A percentile compares a stretch with the other conserved stretches of the same genome.
phyloP scores from a whole-genome alignment of 495 filamentous ascomycete species.

The Daldinia caldariorum region DNA sequence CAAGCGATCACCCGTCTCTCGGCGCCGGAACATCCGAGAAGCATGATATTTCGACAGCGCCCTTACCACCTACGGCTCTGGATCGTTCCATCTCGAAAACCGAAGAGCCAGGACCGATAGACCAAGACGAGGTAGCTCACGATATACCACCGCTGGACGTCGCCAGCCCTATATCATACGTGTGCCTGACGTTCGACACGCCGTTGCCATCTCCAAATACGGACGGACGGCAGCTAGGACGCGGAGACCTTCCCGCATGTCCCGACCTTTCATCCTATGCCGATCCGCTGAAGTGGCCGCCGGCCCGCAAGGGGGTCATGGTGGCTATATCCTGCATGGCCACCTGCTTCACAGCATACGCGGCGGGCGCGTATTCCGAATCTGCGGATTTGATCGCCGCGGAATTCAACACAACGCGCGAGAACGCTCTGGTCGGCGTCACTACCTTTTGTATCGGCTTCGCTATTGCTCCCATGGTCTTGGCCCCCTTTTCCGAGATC shows the following conservation, averaged over 20 bases:
- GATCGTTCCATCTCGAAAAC: neutral
- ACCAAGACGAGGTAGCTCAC: conserved; percentile 1
- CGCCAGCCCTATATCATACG: conserved; percentile 63
- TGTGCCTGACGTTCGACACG: conserved; percentile 80
- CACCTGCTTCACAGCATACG: conserved; percentile 81
- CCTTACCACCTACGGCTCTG: neutral
- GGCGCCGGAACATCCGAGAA: conserved; percentile 15
- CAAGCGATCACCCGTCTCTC: neutral
- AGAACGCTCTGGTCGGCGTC: conserved; percentile 78
- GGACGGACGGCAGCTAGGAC: conserved; percentile 14
- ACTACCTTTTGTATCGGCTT: conserved; percentile 88
- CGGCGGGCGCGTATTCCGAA: conserved; percentile 82
- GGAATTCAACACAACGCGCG: conserved; percentile 69
- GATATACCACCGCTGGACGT: conserved; percentile 15
- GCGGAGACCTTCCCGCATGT: conserved; percentile 58
- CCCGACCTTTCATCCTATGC: conserved; percentile 74
- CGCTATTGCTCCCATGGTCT: conserved; percentile 84
- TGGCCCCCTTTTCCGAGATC: conserved; percentile 91
- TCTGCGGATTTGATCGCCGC: conserved; percentile 68
- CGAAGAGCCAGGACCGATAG: neutral
- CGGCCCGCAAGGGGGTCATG: conserved; percentile 72
- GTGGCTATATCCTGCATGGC: conserved; percentile 79
- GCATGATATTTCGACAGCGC: neutral
- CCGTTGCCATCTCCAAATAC: conserved; percentile 66
- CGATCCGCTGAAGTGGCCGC: conserved; percentile 80